These are phyloP conservation scores for Chalaropsis ovoidea DNA, from an alignment of 2,329 filamentous ascomycete genomes.

Conservation along the genomic window DNA sequence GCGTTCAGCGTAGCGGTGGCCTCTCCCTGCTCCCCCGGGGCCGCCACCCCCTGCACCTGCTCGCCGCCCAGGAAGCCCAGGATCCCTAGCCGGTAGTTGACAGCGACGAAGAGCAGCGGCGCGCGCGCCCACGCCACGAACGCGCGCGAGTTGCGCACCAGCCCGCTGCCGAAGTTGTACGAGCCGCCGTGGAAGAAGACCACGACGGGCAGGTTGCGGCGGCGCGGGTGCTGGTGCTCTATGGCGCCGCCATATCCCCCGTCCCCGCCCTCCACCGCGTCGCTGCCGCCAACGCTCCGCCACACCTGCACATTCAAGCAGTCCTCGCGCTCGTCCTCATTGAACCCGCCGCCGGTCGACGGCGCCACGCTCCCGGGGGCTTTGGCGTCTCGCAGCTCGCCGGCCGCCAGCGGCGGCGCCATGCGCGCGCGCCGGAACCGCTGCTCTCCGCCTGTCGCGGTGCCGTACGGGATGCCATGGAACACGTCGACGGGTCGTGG, in stretches of 20 bases:
- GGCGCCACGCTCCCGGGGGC: constrained; percentile 25
- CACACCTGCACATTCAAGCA: constrained; percentile 46
- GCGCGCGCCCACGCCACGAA: constrained; percentile 48
- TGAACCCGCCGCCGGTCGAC: constrained; percentile 28
- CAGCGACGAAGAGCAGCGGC: constrained; percentile 48
- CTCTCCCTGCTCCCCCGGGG: neutral
- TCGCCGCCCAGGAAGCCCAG: constrained; percentile 59
- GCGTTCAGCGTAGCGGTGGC: constrained; percentile 48
- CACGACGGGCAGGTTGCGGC: constrained; percentile 38
- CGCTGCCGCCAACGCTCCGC: constrained; percentile 30
- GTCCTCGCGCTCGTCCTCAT: constrained; percentile 36
- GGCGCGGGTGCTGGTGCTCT: too few species aligned
- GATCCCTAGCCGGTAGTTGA: constrained; percentile 55
- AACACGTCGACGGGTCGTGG: constrained; percentile 40
- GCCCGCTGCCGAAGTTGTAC: constrained; percentile 47
- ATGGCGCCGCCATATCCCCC: constrained; percentile 25
- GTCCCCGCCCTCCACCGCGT: constrained; percentile 25
- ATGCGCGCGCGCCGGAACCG: constrained; percentile 39
- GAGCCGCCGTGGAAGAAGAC: constrained; percentile 55
- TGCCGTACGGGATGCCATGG: constrained; percentile 43
- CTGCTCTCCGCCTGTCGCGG: constrained; percentile 34
- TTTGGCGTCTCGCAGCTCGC: neutral
- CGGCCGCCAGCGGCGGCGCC: neutral
- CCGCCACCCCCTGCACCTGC: constrained; percentile 36
- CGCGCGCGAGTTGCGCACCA: constrained; percentile 49